Conservation (phyloP, 129 eudicot species). For the Artemisia annua region DNA sequence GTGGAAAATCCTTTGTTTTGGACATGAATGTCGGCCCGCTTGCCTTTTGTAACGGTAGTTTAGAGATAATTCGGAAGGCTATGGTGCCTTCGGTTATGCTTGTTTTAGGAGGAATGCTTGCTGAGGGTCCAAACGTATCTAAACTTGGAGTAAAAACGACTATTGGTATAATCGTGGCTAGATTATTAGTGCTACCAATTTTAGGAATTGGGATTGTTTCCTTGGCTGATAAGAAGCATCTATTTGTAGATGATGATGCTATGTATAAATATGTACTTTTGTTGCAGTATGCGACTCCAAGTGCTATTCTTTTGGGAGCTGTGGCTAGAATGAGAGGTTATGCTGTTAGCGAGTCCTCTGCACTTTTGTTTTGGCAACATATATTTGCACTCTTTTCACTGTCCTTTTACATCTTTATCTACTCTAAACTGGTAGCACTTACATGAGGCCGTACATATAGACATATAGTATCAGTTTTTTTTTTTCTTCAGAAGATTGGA, state of each 20-base stretch:
- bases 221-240: conserved; percentile 44
- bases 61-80: conserved; percentile 50
- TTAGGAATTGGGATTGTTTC: conserved; percentile 44
- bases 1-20: conserved; percentile 40
- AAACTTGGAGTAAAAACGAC: conserved; percentile 44
- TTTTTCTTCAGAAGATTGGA: background rate
- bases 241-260: conserved; percentile 37
- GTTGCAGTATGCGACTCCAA: conserved; percentile 49
- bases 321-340: conserved; percentile 57
- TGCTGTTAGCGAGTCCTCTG: conserved; percentile 51
- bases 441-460: background rate
- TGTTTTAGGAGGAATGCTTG: conserved; percentile 55
- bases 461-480: background rate
- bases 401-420: conserved; percentile 38
- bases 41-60: conserved; percentile 43
- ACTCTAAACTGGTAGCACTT: conserved; percentile 21
- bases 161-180: conserved; percentile 47
- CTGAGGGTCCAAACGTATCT: conserved; percentile 52
- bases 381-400: conserved; percentile 39
- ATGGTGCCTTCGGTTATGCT: conserved; percentile 58
- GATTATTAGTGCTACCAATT: conserved; percentile 45
- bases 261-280: conserved; percentile 48
- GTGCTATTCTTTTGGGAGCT: conserved; percentile 61
- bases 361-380: conserved; percentile 60
- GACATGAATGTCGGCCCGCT: conserved; percentile 54